Conservation (phyloP, 805 yeast genomes). For the Saccharomycopsis sp. region DNA sequence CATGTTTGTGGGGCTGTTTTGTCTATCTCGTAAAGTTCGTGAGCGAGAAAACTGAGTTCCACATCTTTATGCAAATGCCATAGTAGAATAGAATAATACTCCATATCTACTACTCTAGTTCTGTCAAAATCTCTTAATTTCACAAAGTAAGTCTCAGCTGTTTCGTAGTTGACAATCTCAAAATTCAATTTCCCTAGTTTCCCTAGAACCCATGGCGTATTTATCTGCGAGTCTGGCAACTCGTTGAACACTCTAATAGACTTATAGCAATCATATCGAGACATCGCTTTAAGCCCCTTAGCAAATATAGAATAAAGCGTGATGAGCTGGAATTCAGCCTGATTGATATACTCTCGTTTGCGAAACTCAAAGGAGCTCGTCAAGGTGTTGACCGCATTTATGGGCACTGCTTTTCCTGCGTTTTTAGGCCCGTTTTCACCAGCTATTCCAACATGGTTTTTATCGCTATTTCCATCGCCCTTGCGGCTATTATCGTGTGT, state of each 20-base stretch:
- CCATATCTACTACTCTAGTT: constrained; percentile 82
- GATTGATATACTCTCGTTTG: constrained; percentile 17
- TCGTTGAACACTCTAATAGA: constrained; percentile 65
- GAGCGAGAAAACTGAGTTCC: constrained; percentile 74
- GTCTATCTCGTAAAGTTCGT: constrained; percentile 65
- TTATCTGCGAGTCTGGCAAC: constrained; percentile 54
- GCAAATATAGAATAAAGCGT: constrained; percentile 49
- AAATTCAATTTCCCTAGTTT: constrained; percentile 76
- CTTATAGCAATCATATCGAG: constrained; percentile 67
- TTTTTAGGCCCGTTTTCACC: constrained; percentile 9
- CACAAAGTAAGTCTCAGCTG: constrained; percentile 57
- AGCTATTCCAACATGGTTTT: constrained; percentile 9
- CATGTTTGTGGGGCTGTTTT: constrained; percentile 75
- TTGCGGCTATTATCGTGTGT: constrained; percentile 2
- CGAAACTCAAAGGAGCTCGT: constrained; percentile 11
- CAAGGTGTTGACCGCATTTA: neutral
- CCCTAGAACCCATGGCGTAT: constrained; percentile 81
- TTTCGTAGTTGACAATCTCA: constrained; percentile 80
- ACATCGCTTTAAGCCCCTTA: constrained; percentile 52
- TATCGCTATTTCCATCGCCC: constrained; percentile 3
- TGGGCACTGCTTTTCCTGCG: constrained; percentile 22
- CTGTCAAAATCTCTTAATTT: constrained; percentile 64
- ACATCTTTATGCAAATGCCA: constrained; percentile 88
- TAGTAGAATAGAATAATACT: constrained; percentile 76
- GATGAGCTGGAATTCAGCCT: constrained; percentile 37